Percentiles rank a stretch among this genome's conserved stretches.
Conservation (phyloP, 768 basidiomycete genomes). For the Mycena chlorophos region DNA sequence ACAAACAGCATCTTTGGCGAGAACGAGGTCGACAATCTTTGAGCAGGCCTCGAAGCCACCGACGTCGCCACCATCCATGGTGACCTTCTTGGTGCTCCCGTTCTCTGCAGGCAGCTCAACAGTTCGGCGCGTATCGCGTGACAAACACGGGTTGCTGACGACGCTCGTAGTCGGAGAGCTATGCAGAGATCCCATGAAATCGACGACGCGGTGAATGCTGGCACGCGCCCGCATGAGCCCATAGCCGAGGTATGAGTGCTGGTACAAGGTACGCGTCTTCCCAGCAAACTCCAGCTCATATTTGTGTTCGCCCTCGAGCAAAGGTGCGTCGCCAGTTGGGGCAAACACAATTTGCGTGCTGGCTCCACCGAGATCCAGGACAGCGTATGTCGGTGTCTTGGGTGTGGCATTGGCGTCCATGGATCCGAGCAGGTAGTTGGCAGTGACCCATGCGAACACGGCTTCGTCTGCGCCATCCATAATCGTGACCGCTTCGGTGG, state of each 20-base stretch:
- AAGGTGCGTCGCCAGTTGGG: constrained; percentile 57
- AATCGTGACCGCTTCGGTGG: constrained; percentile 70
- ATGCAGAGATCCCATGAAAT: constrained; percentile 69
- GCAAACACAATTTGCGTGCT: constrained; percentile 98
- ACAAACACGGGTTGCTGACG: constrained; percentile 82
- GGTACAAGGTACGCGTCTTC: constrained; percentile 75
- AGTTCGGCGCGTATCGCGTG: constrained; percentile 56
- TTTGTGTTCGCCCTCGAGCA: constrained; percentile 86
- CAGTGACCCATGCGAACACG: constrained; percentile 98
- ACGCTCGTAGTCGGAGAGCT: constrained; percentile 10
- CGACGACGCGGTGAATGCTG: constrained; percentile 85
- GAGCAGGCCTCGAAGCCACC: constrained; percentile 88
- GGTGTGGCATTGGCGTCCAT: constrained; percentile 56
- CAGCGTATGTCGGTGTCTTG: constrained; percentile 69
- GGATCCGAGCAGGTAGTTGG: constrained; percentile 84
- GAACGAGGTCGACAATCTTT: constrained; percentile 78
- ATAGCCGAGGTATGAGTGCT: constrained; percentile 97
- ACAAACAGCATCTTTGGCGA: constrained; percentile 96
- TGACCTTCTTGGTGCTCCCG: constrained; percentile 56
- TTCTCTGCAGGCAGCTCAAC: constrained; percentile 63
- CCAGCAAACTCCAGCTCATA: constrained; percentile 81
- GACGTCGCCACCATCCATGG: constrained; percentile 82
- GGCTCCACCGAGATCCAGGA: constrained; percentile 94
- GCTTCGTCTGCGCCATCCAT: constrained; percentile 98
- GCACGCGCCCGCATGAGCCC: constrained; percentile 87